These are phyloP conservation scores for Boletus chippewaensis DNA, from an alignment of 1,284 basidiomycete genomes.

Conservation along the genomic window DNA sequence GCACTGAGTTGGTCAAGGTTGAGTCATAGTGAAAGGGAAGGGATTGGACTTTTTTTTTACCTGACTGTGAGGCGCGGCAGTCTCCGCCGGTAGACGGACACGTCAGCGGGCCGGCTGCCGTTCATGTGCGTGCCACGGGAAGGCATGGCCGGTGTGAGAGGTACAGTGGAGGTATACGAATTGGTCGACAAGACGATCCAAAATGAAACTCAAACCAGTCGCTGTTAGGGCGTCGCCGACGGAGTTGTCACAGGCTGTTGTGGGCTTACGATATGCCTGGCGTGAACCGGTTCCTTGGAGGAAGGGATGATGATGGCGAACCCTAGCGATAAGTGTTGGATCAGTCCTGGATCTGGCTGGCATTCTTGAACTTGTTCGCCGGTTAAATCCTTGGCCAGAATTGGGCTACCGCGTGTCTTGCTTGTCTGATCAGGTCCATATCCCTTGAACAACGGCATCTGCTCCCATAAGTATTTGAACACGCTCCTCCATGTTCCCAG, in stretches of 20 bases:
- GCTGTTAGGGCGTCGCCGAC: slow-evolving; percentile 24
- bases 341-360: slow-evolving; percentile 19
- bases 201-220: slow-evolving; percentile 30
- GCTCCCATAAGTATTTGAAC: slow-evolving; percentile 30
- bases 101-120: background rate
- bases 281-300: slow-evolving; percentile 19
- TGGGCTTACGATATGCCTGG: slow-evolving; percentile 3
- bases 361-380: slow-evolving; percentile 5
- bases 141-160: slow-evolving; percentile 25
- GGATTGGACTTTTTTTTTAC: too few relatives aligned
- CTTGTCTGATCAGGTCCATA: slow-evolving; percentile 26
- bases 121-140: slow-evolving; percentile 14
- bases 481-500: slow-evolving; percentile 24
- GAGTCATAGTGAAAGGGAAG: background rate
- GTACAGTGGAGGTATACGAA: background rate
- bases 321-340: slow-evolving; percentile 12
- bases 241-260: slow-evolving; percentile 13
- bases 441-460: slow-evolving; percentile 26
- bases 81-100: background rate
- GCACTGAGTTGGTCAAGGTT: background rate
- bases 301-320: slow-evolving; percentile 8
- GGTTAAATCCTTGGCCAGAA: slow-evolving; percentile 25
- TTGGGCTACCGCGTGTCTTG: slow-evolving; percentile 22
- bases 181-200: slow-evolving; percentile 25
- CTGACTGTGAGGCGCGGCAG: background rate